Base-by-base conservation (phyloP, 129 eudicot genomes). In the Centella asiatica region DNA sequence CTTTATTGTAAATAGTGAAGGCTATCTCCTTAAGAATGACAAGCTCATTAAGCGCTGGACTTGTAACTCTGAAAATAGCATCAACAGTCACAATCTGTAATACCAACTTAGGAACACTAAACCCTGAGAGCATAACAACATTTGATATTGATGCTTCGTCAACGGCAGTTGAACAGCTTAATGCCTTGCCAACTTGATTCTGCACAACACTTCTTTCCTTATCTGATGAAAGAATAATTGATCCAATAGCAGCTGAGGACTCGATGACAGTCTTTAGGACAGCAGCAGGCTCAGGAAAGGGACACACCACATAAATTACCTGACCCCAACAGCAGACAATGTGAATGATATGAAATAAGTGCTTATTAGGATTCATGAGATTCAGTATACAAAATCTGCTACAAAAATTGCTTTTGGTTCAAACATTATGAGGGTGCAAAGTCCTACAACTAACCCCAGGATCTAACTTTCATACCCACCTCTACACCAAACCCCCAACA, bases 241-340 rank as follows among this genome's bases (percentile, higher is more conserved):
- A 93, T 60, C 96, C 96, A 74, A 93, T 53, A 68, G 99, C 87
- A 49, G 77, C 74, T 40, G 89, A 88, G 27, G 99, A 74, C 74
- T 93, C 95, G 60, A 88, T 75, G 33, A 93, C 63, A 10, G 99
- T 93, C 71, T 83, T 86, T 36, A 93, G 75, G 67, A 88, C 81
- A 9, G 99, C 89, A 60, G 73, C 72, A 36, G 93, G 99, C 74
- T 93, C 99, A 5, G 99, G 96, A 64, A 88, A 93, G 60, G 96
- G 99, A 76, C 99, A 93, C 55, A 93, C 99, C 73, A 93, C 88
- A 75, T 93, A 93, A 48, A 93, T 74, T 44, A 92, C 96, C 99
- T 92, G 82, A 68, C 67, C 54, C 58, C 24, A 45, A 52, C 44
- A 67, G 53, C 69, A 24, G 64, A 76, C 42, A 32, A 40, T 2